Evolutionary conservation across 805 yeast species (phyloP).

Genomic region (Nakazawaea populi): DNA sequence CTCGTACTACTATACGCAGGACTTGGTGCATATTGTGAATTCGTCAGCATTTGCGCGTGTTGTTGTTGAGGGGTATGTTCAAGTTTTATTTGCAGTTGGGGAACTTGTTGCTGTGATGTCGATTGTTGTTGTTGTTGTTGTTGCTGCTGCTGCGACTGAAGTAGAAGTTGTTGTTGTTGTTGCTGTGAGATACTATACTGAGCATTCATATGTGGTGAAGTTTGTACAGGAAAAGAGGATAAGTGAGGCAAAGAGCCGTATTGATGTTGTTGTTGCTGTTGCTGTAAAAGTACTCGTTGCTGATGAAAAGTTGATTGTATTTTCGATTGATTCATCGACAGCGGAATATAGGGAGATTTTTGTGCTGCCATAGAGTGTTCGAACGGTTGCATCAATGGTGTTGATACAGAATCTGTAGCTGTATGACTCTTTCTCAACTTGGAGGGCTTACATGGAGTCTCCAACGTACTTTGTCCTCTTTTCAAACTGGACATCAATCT

Average conservation of each 20-base stretch:
- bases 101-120: background rate
- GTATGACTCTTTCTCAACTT: background rate
- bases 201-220: background rate
- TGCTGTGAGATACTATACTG: constrained; percentile 1
- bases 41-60: constrained; percentile 6
- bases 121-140: constrained; percentile 8
- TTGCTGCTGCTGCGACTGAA: background rate
- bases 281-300: constrained; percentile 8
- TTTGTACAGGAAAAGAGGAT: constrained; percentile 1
- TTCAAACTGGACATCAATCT: background rate
- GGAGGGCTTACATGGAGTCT: constrained; percentile 1
- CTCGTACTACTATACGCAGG: constrained; percentile 15
- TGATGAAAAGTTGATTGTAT: constrained; percentile 9
- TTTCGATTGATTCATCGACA: constrained; percentile 6
- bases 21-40: constrained; percentile 11
- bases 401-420: background rate
- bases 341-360: background rate
- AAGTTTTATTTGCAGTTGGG: constrained; percentile 3
- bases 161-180: constrained; percentile 7
- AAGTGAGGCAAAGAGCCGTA: background rate
- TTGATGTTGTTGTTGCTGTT: constrained; percentile 9
- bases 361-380: background rate
- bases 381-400: background rate
- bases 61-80: constrained; percentile 9
- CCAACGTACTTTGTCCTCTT: background rate